Evolutionary conservation across 2,329 filamentous ascomycete species (phyloP).

Genomic region (Penicillium sumatraense): DNA sequence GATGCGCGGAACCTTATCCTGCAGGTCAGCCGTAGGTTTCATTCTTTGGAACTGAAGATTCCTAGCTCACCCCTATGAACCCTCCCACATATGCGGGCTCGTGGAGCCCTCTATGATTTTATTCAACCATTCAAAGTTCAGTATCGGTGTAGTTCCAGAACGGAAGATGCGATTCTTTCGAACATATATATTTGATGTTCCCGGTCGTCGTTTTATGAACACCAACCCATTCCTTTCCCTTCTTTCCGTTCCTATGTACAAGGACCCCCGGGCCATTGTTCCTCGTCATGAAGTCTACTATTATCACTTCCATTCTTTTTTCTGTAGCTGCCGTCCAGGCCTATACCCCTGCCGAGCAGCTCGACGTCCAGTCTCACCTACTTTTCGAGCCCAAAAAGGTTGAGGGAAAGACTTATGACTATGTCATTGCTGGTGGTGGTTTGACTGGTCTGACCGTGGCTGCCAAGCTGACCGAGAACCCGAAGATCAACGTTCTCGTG

Average conservation of each 20-base stretch:
- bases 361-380: conserved; percentile 13
- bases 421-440: conserved; percentile 38
- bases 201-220: not conserved
- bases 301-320: too few species aligned
- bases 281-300: too few species aligned
- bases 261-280: too few species aligned
- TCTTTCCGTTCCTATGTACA: too few species aligned
- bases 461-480: conserved; percentile 28
- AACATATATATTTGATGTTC: not conserved
- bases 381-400: conserved; percentile 22
- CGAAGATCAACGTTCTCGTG: conserved; percentile 30
- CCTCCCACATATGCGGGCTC: not conserved
- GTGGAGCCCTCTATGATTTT: not conserved
- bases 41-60: not conserved
- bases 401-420: conserved; percentile 28
- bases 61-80: not conserved
- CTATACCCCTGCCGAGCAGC: not conserved
- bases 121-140: not conserved
- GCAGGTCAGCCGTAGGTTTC: not conserved
- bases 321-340: too few species aligned
- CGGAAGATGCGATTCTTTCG: not conserved
- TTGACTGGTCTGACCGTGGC: conserved; percentile 36
- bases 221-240: too few species aligned
- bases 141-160: not conserved
- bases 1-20: not conserved